Base-by-base conservation (phyloP, 2,329 filamentous ascomycete species). In the Nigrospora osmanthi region DNA sequence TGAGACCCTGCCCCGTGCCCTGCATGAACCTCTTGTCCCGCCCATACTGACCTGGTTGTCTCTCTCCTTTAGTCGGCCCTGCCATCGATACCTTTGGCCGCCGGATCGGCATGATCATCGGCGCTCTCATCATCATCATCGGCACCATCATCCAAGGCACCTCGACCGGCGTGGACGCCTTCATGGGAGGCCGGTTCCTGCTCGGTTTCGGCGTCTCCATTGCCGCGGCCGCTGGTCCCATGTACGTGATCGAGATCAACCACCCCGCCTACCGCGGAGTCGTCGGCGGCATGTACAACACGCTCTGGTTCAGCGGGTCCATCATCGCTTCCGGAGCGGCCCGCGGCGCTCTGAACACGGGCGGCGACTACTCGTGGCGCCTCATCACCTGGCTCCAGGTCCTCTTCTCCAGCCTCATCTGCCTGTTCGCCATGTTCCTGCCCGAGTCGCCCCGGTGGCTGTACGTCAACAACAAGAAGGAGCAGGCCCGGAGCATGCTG, bases 181-280 rank as follows among this genome's bases (percentile, higher is more conserved):
- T 74, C 53, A 70, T 75, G 59, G 72, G 70, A 37, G 78, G 78
- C n/a, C 71, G 78, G 28, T 81, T 83, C 61, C 60, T 83, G 16
- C 71, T 83, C 3, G 80, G 80, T 43, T 81, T 82, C 48, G 72
- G 72, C 43, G 70, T 73, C 23, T 66, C 67, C 36, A 67, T 75
- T 49, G 66, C 68, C 15, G 65, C 68, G 1, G 64, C 68, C 2
- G 69, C 71, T 7, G 71, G 69, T 1, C 71, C 71, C 6, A 67
- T 68, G 45, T 73, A 72, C 52, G 68, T 72, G 15, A 64, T 71
- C 17, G 71, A 74, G 53, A 64, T 72, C 31, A 65, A 65, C 42
- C 68, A 72, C 51, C 70, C 70, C 6, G 67, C 66, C 6, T 72
- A 66, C 49, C 66, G 71, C 41, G 70, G 70, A 41, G 52, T 67